A percentile compares a stretch with the other conserved stretches of the same genome.
phyloP scores from a whole-genome alignment of 257 asterid genomes.

The Solanum sparsipilum region DNA sequence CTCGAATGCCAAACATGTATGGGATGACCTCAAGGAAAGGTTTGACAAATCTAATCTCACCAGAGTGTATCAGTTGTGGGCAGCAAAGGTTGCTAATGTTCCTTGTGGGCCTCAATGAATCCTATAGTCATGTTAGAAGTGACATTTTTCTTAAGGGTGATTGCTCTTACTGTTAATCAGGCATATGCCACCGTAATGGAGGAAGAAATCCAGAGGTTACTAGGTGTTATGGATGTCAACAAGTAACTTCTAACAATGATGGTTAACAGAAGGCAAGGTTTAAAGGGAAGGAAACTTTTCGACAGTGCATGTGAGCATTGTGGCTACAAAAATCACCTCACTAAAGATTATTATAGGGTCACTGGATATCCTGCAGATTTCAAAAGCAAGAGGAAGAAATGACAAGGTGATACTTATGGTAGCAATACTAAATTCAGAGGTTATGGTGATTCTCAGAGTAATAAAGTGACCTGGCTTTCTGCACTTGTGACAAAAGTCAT shows the following conservation, averaged over 20 bases:
- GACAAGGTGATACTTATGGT: too few species aligned
- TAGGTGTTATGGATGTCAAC: not conserved
- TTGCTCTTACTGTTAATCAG: not conserved
- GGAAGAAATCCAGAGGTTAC: not conserved
- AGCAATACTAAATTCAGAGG: too few species aligned
- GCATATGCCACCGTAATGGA: not conserved
- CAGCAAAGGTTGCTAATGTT: not conserved
- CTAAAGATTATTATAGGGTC: too few species aligned
- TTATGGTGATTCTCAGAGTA: too few species aligned
- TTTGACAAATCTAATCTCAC: not conserved
- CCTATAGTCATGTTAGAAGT: not conserved
- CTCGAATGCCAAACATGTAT: too few species aligned
- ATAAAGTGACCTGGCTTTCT: too few species aligned
- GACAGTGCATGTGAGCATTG: accelerated
- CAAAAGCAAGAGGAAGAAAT: too few species aligned
- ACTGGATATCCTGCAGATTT: too few species aligned
- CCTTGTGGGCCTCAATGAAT: not conserved
- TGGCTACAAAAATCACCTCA: too few species aligned
- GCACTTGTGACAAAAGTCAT: too few species aligned
- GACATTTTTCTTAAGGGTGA: not conserved
- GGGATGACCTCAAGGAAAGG: not conserved
- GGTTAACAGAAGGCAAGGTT: not conserved
- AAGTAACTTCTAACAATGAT: not conserved
- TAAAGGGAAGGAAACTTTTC: not conserved
- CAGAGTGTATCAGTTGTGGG: not conserved